Base-by-base conservation (phyloP, 495 filamentous ascomycete genomes). In the Aspergillus bertholletiae region DNA sequence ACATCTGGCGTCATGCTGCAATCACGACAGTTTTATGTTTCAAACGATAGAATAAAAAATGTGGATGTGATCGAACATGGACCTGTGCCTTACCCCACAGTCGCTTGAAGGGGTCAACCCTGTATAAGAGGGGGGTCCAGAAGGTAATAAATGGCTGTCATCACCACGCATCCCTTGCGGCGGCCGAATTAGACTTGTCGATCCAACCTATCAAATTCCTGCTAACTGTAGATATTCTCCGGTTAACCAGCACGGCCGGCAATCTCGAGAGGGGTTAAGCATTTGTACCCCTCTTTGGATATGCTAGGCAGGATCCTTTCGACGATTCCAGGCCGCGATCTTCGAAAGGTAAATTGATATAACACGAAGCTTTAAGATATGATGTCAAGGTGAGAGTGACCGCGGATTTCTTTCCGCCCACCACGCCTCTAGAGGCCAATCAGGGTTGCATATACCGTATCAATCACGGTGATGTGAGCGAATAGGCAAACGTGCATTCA, bases 1-100 rank as follows among this genome's bases (percentile, higher is more conserved):
- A 75, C 60, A 7, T 53, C 34, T 5, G 61, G 66, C 12, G 64
- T 59, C 73, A 74, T 75, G 8, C 4, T 54, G 45, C 24, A n/a
- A 28, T 39, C 17, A 30, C 13, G 23, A 34, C 35, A 50, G 17
- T 6, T 30, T 22, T 37, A 8, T 34, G 39, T 40, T 23, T 37
- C 41, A 49, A 13, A 18, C 11, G 20, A 28, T n/a, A 28, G 26
- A 28, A 28, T 5, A 28, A 28, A 28, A 28, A 28, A 28, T 28
- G 26, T 5, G 26, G 8, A 8, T 28, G 5, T 28, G 26, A 28
- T 8, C 26, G 26, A 5, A 5, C 26, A 28, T 4, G 4, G 26
- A 28, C 26, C n/a, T n/a, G n/a, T n/a, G n/a, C n/a, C n/a, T 40
- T n/a, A 17, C 8, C 37, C 13, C 37, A 3, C 15, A 8, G n/a